These are phyloP conservation scores for Volvariella surrecta DNA, from an alignment of 1,284 basidiomycete species.

Conservation along the genomic window DNA sequence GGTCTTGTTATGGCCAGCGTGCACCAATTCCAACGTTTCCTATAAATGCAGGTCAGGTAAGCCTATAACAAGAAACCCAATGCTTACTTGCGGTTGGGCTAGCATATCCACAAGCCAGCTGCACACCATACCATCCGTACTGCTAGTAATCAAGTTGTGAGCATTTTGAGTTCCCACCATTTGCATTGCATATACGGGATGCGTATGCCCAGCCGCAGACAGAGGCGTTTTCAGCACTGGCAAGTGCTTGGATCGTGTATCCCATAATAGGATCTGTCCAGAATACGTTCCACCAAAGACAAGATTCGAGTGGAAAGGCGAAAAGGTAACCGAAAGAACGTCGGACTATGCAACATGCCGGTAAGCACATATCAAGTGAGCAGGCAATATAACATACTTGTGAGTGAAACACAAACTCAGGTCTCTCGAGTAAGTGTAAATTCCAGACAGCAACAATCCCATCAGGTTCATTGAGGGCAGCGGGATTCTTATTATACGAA, in stretches of 20 bases:
- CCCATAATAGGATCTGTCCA: slow-evolving; percentile 97
- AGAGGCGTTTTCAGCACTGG: slow-evolving; percentile 96
- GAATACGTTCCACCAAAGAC: slow-evolving; percentile 98
- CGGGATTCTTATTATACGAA: slow-evolving; percentile 94
- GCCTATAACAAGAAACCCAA: slow-evolving; percentile 6
- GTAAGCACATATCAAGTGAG: slow-evolving; percentile 9
- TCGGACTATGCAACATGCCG: slow-evolving; percentile 62
- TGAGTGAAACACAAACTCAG: slow-evolving; percentile 97
- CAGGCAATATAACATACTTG: slow-evolving; percentile 35
- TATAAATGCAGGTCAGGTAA: slow-evolving; percentile 19
- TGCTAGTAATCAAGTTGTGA: slow-evolving; percentile 92
- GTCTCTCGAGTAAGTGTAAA: slow-evolving; percentile 86
- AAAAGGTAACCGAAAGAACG: slow-evolving; percentile 92
- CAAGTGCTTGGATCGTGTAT: slow-evolving; percentile 93
- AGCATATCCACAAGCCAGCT: slow-evolving; percentile 99
- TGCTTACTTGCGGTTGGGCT: slow-evolving; percentile 83
- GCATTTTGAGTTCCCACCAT: slow-evolving; percentile 98
- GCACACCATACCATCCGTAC: slow-evolving; percentile 94
- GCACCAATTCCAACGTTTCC: slow-evolving; percentile 86
- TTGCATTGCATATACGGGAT: slow-evolving; percentile 96
- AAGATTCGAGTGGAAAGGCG: slow-evolving; percentile 95
- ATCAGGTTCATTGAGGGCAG: slow-evolving; percentile 88
- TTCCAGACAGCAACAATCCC: slow-evolving; percentile 99
- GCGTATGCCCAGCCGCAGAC: slow-evolving; percentile 92
- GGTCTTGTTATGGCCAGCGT: slow-evolving; percentile 88